Evolutionary conservation across 768 basidiomycete species (phyloP).

Genomic region (Macrolepiota dolichaula): DNA sequence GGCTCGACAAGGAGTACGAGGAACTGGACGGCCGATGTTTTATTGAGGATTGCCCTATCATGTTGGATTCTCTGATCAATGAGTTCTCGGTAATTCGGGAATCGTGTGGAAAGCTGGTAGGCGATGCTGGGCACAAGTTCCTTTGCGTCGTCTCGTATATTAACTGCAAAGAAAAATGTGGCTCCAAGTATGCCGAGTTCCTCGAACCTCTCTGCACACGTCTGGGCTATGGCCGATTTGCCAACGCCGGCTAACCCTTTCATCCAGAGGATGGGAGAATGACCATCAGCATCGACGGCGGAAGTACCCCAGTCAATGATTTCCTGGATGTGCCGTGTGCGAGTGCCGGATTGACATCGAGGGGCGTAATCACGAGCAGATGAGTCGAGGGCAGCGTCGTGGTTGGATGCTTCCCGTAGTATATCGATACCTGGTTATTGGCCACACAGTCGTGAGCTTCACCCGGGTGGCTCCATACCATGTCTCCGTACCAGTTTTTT

Average conservation of each 20-base stretch:
- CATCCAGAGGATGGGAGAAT: constrained; percentile 14
- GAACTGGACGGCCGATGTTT: constrained; percentile 15
- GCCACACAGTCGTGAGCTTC: too few relatives aligned
- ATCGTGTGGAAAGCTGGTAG: constrained; percentile 20
- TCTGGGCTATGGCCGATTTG: too few relatives aligned
- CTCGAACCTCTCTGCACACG: too few relatives aligned
- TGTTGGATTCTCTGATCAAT: constrained; percentile 10
- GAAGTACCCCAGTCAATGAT: not conserved
- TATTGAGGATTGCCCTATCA: constrained; percentile 14
- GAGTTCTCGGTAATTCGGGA: not conserved
- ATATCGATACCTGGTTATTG: too few relatives aligned
- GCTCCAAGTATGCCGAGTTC: constrained; percentile 22
- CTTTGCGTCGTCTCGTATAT: constrained; percentile 18
- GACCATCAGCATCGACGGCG: too few relatives aligned
- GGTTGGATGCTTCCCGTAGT: too few relatives aligned
- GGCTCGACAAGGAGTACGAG: constrained; percentile 11
- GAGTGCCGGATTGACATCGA: not conserved
- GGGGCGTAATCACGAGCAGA: not conserved
- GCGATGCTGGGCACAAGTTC: constrained; percentile 27
- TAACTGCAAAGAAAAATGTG: constrained; percentile 29
- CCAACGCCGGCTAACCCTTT: constrained; percentile 21
- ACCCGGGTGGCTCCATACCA: too few relatives aligned
- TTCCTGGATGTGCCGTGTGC: not conserved
- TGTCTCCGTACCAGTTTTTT: too few relatives aligned
- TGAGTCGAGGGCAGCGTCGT: not conserved